Base-by-base conservation (phyloP, 2,329 filamentous ascomycete genomes). In the Cadophora malorum region DNA sequence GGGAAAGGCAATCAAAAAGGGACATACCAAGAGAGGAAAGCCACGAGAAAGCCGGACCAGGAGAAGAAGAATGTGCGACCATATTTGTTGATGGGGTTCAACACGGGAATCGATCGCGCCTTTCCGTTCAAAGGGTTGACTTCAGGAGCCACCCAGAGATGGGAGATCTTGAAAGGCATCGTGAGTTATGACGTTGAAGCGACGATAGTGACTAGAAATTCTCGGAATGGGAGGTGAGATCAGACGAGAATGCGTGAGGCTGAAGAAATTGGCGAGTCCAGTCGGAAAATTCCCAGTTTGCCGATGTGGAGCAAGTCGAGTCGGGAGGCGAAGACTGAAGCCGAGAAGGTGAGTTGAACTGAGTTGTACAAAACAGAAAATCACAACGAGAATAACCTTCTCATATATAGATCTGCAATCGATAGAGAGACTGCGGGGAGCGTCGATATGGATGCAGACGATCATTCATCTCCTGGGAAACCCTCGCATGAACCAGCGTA, bases 51-150 rank as follows among this genome's bases (percentile, higher is more conserved):
- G 1, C 92, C 68, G 12, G 55, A 85, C 88, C 92, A 96, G 1
- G 91, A 91, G 81, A 97, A 97, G 83, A 94, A 93, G 80, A 96
- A 97, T 0, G 96, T 93, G 7, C 93, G 87, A 41, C 93, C 94
- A 82, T 97, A 93, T 74, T 89, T 82, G 78, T 96, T 85, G 74
- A 94, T 77, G 0, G 90, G 87, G 78, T 97, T 97, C 69, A 97
- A 81, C 25, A 92, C 78, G 0, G 94, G 94, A 58, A 97, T 87
- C 0, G 92, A 91, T 69, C 86, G 88, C 63, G 94, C 94, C 79
- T 97, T 97, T 67, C 86, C 85, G 81, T 91, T 97, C 81, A 93
- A 86, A 12, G 93, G 92, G 79, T 97, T 96, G 25, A 76, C 69
- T 60, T 74, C 73, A 52, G 75, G 75, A 25, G 75, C 74, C n/a